A percentile compares a stretch with the other conserved stretches of the same genome.
Evolutionary conservation across 2,329 filamentous ascomycete species (phyloP).

Genomic region (Pseudogymnoascus sp.): DNA sequence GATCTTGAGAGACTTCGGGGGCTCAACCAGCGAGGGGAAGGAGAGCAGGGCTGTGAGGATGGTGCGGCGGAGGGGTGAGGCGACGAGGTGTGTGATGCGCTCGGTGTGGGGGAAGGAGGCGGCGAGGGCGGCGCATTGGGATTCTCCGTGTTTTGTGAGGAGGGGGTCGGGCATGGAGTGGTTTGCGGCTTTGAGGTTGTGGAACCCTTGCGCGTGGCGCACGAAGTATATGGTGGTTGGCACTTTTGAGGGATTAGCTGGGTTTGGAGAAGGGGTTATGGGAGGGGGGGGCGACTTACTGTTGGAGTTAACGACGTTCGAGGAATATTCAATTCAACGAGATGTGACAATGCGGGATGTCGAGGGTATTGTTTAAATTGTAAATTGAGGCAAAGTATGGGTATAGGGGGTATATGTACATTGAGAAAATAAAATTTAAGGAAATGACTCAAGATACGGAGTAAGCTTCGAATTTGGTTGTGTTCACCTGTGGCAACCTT

Average conservation of each 20-base stretch:
- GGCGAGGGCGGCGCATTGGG: slow-evolving; percentile 63
- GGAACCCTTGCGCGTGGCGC: slow-evolving; percentile 70
- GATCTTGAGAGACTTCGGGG: slow-evolving; percentile 32
- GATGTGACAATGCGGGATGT: neutral
- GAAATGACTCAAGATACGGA: slow-evolving; percentile 3
- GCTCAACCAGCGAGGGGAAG: slow-evolving; percentile 52
- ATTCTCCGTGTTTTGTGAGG: slow-evolving; percentile 66
- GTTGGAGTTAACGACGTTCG: neutral
- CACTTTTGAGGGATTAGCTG: neutral
- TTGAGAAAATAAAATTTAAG: neutral
- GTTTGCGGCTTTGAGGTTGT: slow-evolving; percentile 68
- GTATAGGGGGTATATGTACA: neutral
- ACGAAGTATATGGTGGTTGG: slow-evolving; percentile 53
- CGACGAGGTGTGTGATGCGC: slow-evolving; percentile 61
- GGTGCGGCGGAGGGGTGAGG: slow-evolving; percentile 74
- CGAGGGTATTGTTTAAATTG: neutral
- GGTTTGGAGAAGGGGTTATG: neutral
- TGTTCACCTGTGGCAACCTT: neutral
- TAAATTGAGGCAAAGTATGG: neutral
- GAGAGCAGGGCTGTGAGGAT: slow-evolving; percentile 67
- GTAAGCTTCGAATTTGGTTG: neutral
- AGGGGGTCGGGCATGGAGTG: slow-evolving; percentile 69
- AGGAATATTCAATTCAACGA: neutral
- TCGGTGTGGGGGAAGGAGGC: slow-evolving; percentile 57
- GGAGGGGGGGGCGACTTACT: neutral